Percentiles rank a stretch among this genome's conserved stretches.
Conservation (phyloP, 179 eudicot genomes). For the Drosera spatulata region DNA sequence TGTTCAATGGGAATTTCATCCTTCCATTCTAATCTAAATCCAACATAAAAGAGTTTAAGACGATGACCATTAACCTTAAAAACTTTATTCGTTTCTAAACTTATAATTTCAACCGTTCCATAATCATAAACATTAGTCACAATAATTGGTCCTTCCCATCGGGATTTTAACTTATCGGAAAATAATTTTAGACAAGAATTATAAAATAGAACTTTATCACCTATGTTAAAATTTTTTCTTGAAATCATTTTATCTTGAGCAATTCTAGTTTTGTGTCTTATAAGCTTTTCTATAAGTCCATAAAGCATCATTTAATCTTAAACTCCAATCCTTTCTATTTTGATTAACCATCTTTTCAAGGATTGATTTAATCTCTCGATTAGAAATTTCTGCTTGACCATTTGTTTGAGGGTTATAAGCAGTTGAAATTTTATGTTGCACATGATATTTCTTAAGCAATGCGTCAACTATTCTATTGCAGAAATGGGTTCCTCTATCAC, state of each 20-base stretch:
- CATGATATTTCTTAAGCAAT: background rate
- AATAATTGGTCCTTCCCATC: background rate
- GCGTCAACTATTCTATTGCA: background rate
- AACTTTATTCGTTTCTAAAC: background rate
- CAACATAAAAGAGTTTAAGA: background rate
- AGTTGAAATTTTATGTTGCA: background rate
- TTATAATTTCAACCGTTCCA: slow-evolving; percentile 1
- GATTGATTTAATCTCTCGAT: background rate
- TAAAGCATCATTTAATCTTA: background rate
- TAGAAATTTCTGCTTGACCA: background rate
- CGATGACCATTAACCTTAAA: slow-evolving; percentile 6
- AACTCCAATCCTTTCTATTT: slow-evolving; percentile 4
- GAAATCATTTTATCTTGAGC: background rate
- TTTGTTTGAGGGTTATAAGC: slow-evolving; percentile 7
- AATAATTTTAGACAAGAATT: background rate
- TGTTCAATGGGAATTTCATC: too few relatives aligned
- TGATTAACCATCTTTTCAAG: slow-evolving; percentile 1
- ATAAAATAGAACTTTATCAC: background rate
- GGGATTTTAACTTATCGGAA: background rate
- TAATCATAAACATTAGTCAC: background rate
- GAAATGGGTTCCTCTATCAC: slow-evolving; percentile 7
- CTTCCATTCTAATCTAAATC: too few relatives aligned
- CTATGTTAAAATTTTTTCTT: slow-evolving; percentile 1
- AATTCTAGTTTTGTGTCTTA: slow-evolving; percentile 1
- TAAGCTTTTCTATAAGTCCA: background rate